phyloP scores from a whole-genome alignment of 2,329 filamentous ascomycete species.

The Penicillium frequentans region DNA sequence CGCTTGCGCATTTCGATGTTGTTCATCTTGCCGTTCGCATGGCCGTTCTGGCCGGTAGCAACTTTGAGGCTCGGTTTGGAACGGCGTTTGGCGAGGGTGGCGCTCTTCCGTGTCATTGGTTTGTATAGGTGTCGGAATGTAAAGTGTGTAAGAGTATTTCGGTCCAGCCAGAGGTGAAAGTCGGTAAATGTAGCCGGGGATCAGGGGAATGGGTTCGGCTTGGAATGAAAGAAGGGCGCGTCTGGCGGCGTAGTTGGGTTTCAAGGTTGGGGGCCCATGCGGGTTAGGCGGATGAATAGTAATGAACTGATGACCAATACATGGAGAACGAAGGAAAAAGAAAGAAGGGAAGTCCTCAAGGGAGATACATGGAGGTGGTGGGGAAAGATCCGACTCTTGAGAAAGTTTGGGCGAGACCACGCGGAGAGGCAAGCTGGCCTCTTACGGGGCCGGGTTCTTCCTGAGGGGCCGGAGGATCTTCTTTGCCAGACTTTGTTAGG shows the following conservation, averaged over 20 bases:
- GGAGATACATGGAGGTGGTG: conserved; percentile 18
- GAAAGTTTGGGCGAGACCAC: conserved; percentile 3
- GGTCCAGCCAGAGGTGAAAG: not conserved
- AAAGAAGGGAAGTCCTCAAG: conserved; percentile 5
- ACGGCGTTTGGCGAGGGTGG: conserved; percentile 36
- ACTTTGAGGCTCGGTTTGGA: conserved; percentile 40
- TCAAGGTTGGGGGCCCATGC: not conserved
- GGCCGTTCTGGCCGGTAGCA: conserved; percentile 37
- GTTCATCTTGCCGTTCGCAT: conserved; percentile 42
- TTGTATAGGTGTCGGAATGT: not conserved
- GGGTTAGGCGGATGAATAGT: not conserved
- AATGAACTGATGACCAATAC: conserved; percentile 10
- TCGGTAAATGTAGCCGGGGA: not conserved
- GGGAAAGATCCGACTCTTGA: not conserved
- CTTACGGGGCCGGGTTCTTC: not conserved
- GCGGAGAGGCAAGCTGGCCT: conserved; percentile 24
- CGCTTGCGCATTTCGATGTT: conserved; percentile 51
- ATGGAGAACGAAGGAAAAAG: conserved; percentile 5
- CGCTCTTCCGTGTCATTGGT: conserved; percentile 41
- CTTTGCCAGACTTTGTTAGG: not conserved
- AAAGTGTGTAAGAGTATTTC: not conserved
- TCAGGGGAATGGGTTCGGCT: not conserved
- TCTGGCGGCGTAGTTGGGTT: not conserved
- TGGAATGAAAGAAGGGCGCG: not conserved
- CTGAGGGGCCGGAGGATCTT: not conserved